Conservation (phyloP, 2,329 filamentous ascomycete species). For the Curvularia sp. region DNA sequence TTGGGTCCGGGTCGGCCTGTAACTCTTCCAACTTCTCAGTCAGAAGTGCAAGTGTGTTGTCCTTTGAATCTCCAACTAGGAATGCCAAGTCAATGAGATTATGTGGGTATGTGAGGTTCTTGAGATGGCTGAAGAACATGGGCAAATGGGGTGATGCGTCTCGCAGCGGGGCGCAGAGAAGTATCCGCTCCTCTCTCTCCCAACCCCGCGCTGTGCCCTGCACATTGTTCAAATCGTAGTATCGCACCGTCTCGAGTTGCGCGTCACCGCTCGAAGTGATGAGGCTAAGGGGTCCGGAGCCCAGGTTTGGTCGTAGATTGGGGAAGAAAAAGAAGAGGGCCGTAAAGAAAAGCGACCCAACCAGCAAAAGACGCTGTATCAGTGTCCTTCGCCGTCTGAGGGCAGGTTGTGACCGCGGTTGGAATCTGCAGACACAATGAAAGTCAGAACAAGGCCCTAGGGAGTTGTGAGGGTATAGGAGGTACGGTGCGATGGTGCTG, state of each 20-base stretch:
- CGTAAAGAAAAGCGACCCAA: slow-evolving; percentile 63
- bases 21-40: slow-evolving; percentile 77
- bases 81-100: slow-evolving; percentile 96
- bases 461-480: slow-evolving; percentile 27
- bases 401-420: slow-evolving; percentile 78
- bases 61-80: slow-evolving; percentile 95
- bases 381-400: slow-evolving; percentile 76
- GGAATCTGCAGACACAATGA: slow-evolving; percentile 68
- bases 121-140: slow-evolving; percentile 99
- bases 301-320: slow-evolving; percentile 69
- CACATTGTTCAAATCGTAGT: slow-evolving; percentile 93
- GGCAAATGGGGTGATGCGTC: slow-evolving; percentile 90
- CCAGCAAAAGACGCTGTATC: slow-evolving; percentile 69
- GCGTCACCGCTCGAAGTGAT: slow-evolving; percentile 71
- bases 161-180: slow-evolving; percentile 91
- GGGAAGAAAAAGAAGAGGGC: slow-evolving; percentile 76
- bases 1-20: slow-evolving; percentile 79
- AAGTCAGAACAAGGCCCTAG: slow-evolving; percentile 41
- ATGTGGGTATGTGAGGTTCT: slow-evolving; percentile 96
- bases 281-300: slow-evolving; percentile 72
- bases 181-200: slow-evolving; percentile 94
- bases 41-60: slow-evolving; percentile 80
- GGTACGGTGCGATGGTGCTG: slow-evolving; percentile 23
- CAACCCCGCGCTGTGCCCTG: slow-evolving; percentile 91
- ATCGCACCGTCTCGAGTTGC: slow-evolving; percentile 91